A percentile compares a stretch with the other conserved stretches of the same genome.
phyloP scores from a whole-genome alignment of 352 stramenopile genomes.

The Pythium brachiatum region DNA sequence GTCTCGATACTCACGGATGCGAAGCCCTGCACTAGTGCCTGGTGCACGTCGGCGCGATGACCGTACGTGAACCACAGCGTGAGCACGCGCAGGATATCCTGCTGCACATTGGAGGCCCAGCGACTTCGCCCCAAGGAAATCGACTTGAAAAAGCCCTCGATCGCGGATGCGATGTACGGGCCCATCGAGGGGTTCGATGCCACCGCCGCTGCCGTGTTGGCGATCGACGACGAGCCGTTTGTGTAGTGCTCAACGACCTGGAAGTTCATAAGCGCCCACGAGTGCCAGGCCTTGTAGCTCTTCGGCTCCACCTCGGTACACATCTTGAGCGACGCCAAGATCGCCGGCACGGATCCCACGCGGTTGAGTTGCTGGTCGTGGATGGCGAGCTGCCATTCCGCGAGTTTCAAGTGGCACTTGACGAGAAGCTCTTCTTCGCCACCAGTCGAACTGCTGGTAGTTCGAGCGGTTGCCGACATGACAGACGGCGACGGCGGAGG shows the following conservation, averaged over 20 bases:
- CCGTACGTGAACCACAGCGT: slow-evolving; percentile 99
- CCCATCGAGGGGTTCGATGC: slow-evolving; percentile 49
- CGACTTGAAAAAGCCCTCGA: slow-evolving; percentile 97
- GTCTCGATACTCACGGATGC: slow-evolving; percentile 95
- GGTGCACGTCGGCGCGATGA: slow-evolving; percentile 88
- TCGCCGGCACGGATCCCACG: slow-evolving; percentile 59
- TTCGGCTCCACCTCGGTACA: slow-evolving; percentile 83
- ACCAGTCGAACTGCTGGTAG: not conserved
- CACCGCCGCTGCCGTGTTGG: slow-evolving; percentile 34
- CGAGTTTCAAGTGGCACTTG: slow-evolving; percentile 81
- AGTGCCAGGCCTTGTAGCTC: slow-evolving; percentile 98
- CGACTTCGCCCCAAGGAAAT: slow-evolving; percentile 95
- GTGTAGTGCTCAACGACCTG: slow-evolving; percentile 90
- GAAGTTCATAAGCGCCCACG: slow-evolving; percentile 99
- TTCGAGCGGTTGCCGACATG: slow-evolving; percentile 24
- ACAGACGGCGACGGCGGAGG: slow-evolving; percentile 27
- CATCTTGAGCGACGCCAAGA: slow-evolving; percentile 79
- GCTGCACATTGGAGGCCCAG: slow-evolving; percentile 82
- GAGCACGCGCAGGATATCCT: slow-evolving; percentile 98
- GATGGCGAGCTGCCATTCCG: slow-evolving; percentile 84
- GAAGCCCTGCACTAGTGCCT: slow-evolving; percentile 83
- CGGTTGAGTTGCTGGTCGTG: slow-evolving; percentile 71
- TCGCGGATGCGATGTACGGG: slow-evolving; percentile 89
- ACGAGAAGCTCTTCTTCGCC: slow-evolving; percentile 73
- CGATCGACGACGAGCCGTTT: slow-evolving; percentile 26